Percentiles rank a stretch among this genome's conserved stretches.
Conservation (phyloP, 306 rosid genomes). For the Inga leiocalycina region DNA sequence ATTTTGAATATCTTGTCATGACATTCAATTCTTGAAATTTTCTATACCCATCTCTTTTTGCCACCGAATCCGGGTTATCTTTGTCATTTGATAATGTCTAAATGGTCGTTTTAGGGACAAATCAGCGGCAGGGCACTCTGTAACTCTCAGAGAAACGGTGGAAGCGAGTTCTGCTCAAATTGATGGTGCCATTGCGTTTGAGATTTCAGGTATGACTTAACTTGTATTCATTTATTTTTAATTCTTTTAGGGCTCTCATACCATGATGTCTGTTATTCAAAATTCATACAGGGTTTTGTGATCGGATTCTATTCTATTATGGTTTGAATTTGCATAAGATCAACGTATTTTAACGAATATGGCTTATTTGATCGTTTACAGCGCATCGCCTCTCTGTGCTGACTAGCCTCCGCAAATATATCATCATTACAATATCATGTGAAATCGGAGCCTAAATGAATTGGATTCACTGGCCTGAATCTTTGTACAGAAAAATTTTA, state of each 20-base stretch:
- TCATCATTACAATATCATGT: not conserved
- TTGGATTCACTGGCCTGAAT: not conserved
- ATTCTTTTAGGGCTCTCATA: not conserved
- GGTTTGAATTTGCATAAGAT: conserved; percentile 5
- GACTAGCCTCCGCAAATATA: conserved; percentile 5
- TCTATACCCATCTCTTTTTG: not conserved
- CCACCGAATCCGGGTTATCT: conserved; percentile 23
- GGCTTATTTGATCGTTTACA: not conserved
- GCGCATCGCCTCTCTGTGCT: not conserved
- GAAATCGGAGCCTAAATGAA: not conserved
- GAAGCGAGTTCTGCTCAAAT: conserved; percentile 72
- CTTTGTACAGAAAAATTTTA: not conserved
- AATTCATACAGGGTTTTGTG: not conserved
- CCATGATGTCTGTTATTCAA: not conserved
- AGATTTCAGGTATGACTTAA: conserved; percentile 57
- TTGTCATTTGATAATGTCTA: conserved; percentile 42
- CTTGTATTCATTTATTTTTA: not conserved
- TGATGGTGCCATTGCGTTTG: conserved; percentile 65
- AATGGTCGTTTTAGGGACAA: conserved; percentile 75
- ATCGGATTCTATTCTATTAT: not conserved
- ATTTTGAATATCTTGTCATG: not conserved
- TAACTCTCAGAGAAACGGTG: conserved; percentile 78
- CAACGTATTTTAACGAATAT: not conserved
- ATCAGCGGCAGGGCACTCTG: conserved; percentile 85
- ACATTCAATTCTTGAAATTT: not conserved